Evolutionary conservation across 2,329 filamentous ascomycete species (phyloP).

Genomic region (Xylaria sp.): DNA sequence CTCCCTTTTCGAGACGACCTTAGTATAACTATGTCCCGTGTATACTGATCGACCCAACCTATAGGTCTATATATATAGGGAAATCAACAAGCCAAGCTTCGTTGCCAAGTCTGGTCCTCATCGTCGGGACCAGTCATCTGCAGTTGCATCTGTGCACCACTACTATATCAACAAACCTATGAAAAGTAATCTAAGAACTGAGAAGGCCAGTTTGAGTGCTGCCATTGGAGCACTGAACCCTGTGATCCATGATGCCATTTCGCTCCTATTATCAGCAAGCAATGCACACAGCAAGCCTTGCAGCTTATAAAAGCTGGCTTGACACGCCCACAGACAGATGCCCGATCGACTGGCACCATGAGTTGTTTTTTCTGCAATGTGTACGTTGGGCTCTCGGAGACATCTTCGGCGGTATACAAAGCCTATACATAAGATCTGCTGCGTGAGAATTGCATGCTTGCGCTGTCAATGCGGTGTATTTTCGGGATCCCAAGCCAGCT

Average conservation of each 20-base stretch:
- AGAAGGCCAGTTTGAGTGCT: neutral
- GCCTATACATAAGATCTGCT: conserved; percentile 7
- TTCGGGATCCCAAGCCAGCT: conserved; percentile 22
- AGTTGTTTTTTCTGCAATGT: conserved; percentile 16
- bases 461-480: conserved; percentile 17
- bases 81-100: conserved; percentile 42
- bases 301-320: conserved; percentile 1
- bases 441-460: conserved; percentile 12
- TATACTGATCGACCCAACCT: conserved; percentile 20
- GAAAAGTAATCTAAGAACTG: neutral
- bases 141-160: conserved; percentile 17
- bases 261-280: conserved; percentile 14
- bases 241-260: conserved; percentile 4
- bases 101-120: conserved; percentile 46
- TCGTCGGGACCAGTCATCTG: conserved; percentile 37
- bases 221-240: neutral
- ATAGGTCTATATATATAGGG: conserved; percentile 25
- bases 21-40: conserved; percentile 16
- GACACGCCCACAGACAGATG: conserved; percentile 14
- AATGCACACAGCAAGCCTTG: conserved; percentile 11
- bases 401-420: conserved; percentile 30
- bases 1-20: conserved; percentile 31
- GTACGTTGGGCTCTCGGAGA: neutral
- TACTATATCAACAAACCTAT: conserved; percentile 14
- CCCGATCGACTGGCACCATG: conserved; percentile 16